Percentiles rank a stretch among this genome's conserved stretches.
phyloP scores from a whole-genome alignment of 2,329 filamentous ascomycete species.

The Alternaria consortialis region DNA sequence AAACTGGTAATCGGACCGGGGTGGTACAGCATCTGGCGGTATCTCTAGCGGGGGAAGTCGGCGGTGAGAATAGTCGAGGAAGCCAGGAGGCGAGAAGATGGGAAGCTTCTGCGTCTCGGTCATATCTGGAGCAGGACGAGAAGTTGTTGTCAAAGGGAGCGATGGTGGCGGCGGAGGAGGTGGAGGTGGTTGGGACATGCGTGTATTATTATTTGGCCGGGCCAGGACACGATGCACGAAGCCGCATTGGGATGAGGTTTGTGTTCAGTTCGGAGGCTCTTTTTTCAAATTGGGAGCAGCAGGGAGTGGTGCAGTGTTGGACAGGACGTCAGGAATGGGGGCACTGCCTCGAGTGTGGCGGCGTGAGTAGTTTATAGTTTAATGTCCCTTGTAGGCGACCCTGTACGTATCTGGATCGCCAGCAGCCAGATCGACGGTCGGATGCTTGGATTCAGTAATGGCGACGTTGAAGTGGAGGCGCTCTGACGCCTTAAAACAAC shows the following conservation, averaged over 20 bases:
- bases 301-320: constrained; percentile 50
- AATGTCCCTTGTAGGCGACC: constrained; percentile 41
- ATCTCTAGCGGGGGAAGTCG: constrained; percentile 53
- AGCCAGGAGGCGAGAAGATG: constrained; percentile 52
- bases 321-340: constrained; percentile 52
- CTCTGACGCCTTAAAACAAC: constrained; percentile 45
- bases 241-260: constrained; percentile 51
- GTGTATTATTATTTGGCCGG: constrained; percentile 54
- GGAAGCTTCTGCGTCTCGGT: constrained; percentile 57
- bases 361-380: constrained; percentile 51
- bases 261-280: constrained; percentile 48
- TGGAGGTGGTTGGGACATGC: constrained; percentile 55
- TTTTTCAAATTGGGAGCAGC: constrained; percentile 45
- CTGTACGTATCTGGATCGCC: constrained; percentile 52
- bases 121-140: constrained; percentile 52
- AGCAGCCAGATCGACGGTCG: constrained; percentile 48
- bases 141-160: constrained; percentile 52
- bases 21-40: constrained; percentile 49
- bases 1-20: constrained; percentile 50
- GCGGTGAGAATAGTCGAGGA: constrained; percentile 52
- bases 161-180: constrained; percentile 52
- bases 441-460: constrained; percentile 46
- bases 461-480: constrained; percentile 48
- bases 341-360: constrained; percentile 51
- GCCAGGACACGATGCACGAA: constrained; percentile 52